A percentile compares a stretch with the other conserved stretches of the same genome.
Evolutionary conservation across 805 yeast species (phyloP).

Genomic region (Trichomonascus vanleenenianus): DNA sequence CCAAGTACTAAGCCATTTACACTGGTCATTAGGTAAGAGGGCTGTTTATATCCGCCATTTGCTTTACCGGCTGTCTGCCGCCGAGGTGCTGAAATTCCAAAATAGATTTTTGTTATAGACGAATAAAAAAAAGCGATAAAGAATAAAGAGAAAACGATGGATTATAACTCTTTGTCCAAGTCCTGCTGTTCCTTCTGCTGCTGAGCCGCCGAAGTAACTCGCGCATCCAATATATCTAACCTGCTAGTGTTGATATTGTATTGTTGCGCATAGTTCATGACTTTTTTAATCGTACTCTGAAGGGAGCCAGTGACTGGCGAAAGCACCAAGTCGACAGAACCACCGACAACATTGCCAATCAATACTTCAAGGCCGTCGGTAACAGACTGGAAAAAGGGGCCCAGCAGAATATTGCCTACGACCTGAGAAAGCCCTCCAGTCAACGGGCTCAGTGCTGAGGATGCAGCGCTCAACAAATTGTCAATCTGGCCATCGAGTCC

Average conservation of each 20-base stretch:
- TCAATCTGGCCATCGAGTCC: conserved; percentile 20
- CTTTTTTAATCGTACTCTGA: not conserved
- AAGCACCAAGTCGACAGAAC: conserved; percentile 13
- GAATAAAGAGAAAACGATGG: too few species aligned
- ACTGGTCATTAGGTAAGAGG: too few species aligned
- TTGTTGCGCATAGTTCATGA: not conserved
- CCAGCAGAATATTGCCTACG: conserved; percentile 8
- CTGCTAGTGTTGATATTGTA: not conserved
- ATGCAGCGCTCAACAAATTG: conserved; percentile 12
- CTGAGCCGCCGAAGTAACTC: too few species aligned
- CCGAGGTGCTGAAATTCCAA: too few species aligned
- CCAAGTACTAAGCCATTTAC: too few species aligned
- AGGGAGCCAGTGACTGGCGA: conserved; percentile 4
- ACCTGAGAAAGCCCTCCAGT: conserved; percentile 13
- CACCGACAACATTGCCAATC: conserved; percentile 17
- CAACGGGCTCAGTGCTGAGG: conserved; percentile 13
- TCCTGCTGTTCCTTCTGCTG: too few species aligned
- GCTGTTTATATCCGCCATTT: too few species aligned
- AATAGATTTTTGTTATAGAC: too few species aligned
- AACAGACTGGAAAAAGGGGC: conserved; percentile 11
- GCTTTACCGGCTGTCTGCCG: too few species aligned
- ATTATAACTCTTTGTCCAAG: too few species aligned
- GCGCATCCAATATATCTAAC: too few species aligned
- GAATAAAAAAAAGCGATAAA: too few species aligned
- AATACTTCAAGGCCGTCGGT: conserved; percentile 20